These are phyloP conservation scores for Claviceps digitariae DNA, from an alignment of 2,329 filamentous ascomycete species.

Conservation along the genomic window DNA sequence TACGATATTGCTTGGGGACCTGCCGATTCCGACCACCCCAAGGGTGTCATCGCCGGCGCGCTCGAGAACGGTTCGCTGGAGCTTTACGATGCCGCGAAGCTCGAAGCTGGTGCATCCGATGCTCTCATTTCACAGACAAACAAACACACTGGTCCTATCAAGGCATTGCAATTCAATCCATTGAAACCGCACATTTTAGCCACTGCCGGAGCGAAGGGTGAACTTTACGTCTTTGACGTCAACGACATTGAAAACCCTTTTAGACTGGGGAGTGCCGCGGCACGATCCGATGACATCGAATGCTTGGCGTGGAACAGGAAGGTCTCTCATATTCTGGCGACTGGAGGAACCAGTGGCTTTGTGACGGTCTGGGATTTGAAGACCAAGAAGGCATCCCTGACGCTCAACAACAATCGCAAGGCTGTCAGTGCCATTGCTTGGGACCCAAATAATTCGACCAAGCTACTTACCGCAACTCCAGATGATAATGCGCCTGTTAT, in stretches of 20 bases:
- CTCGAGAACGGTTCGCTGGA: slow-evolving; percentile 89
- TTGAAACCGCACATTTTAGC: slow-evolving; percentile 81
- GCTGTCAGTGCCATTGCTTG: slow-evolving; percentile 90
- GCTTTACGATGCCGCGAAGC: slow-evolving; percentile 76
- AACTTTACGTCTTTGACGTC: slow-evolving; percentile 90
- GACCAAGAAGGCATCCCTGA: slow-evolving; percentile 93
- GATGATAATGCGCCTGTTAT: slow-evolving; percentile 82
- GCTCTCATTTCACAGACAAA: slow-evolving; percentile 74
- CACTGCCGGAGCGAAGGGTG: slow-evolving; percentile 85
- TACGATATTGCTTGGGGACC: slow-evolving; percentile 94
- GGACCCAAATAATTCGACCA: slow-evolving; percentile 92
- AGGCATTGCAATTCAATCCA: slow-evolving; percentile 93
- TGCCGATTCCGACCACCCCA: slow-evolving; percentile 61
- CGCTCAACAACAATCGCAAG: slow-evolving; percentile 89
- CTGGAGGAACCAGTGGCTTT: slow-evolving; percentile 83
- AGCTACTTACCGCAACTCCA: slow-evolving; percentile 82
- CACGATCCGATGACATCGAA: slow-evolving; percentile 87
- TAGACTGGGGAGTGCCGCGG: slow-evolving; percentile 73
- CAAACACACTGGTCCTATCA: slow-evolving; percentile 87
- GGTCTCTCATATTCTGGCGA: slow-evolving; percentile 90
- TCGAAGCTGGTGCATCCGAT: slow-evolving; percentile 46
- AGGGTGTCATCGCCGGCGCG: slow-evolving; percentile 86
- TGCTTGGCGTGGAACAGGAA: slow-evolving; percentile 98
- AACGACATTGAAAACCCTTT: slow-evolving; percentile 83
- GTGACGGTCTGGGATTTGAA: slow-evolving; percentile 98